These are phyloP conservation scores for Stachybotrys chartarum DNA, from an alignment of 2,329 filamentous ascomycete genomes.

Conservation along the genomic window DNA sequence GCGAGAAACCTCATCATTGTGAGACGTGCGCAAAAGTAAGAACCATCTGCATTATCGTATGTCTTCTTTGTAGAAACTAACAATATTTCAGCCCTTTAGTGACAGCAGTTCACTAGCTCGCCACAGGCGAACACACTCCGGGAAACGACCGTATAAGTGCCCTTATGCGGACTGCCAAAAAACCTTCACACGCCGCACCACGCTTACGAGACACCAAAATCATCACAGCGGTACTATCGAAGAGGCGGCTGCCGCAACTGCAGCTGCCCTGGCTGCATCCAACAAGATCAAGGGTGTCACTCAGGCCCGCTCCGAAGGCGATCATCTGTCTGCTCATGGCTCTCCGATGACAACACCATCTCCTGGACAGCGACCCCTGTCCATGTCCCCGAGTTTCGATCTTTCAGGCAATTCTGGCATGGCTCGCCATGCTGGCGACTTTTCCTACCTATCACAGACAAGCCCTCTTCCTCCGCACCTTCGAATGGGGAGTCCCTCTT, in stretches of 20 bases:
- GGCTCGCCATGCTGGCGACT: slow-evolving; percentile 57
- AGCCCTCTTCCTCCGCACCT: slow-evolving; percentile 79
- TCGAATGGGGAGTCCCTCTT: slow-evolving; percentile 64
- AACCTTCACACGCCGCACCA: slow-evolving; percentile 94
- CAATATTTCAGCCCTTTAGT: slow-evolving; percentile 68
- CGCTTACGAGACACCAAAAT: slow-evolving; percentile 90
- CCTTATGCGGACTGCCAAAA: slow-evolving; percentile 97
- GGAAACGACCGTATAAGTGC: slow-evolving; percentile 94
- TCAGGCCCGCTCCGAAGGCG: slow-evolving; percentile 60
- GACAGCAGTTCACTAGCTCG: slow-evolving; percentile 91
- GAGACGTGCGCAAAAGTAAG: slow-evolving; percentile 91
- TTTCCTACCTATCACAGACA: slow-evolving; percentile 64
- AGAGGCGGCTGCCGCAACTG: slow-evolving; percentile 83
- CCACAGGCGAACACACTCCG: slow-evolving; percentile 90
- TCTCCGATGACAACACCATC: slow-evolving; percentile 77
- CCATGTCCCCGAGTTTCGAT: slow-evolving; percentile 73
- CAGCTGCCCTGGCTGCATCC: slow-evolving; percentile 66
- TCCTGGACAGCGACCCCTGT: slow-evolving; percentile 69
- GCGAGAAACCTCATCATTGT: slow-evolving; percentile 97
- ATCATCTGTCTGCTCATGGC: slow-evolving; percentile 62
- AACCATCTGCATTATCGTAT: not conserved
- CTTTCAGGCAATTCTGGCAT: slow-evolving; percentile 62
- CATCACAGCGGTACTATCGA: slow-evolving; percentile 93
- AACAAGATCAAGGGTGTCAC: slow-evolving; percentile 29
- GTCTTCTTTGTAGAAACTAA: slow-evolving; percentile 4